Evolutionary conservation across 345 rosid genomes (phyloP), one percentile per base, ranked within the genome.

Genomic region (Eucalyptus brandiana): DNA sequence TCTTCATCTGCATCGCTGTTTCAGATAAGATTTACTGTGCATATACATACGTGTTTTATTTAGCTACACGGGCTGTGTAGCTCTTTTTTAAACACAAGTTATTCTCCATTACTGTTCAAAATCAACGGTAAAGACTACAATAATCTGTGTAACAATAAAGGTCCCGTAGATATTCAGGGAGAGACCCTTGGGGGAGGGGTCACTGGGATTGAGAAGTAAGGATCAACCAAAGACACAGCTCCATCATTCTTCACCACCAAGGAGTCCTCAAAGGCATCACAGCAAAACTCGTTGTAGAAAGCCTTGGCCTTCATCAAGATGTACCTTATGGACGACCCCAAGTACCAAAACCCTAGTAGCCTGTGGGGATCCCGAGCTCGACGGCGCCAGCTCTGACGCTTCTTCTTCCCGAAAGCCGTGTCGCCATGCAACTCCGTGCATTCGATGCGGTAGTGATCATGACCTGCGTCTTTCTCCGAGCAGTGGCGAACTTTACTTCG

Each of bases 121-220:
- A 26, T 42, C 83, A 12, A 40, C 17, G 47, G 16, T 40, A 76
- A 72, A 40, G 47, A 40, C 16, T 76, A 40, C 83, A 76, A 76
- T 12, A 76, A 76, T 76, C 30, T 40, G 47, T 2, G 83, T 40
- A 21, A 16, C 83, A 76, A 40, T 40, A 76, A 76, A 4, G 83
- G 83, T 23, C 28, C 83, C 13, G 47, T 19, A 37, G 83, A 40
- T 76, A 76, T 50, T 86, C 62, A 86, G 67, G 67, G 45, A 69
- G 87, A 58, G 56, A 56, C 19, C 21, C 19, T 28, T 47, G 91
- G 92, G 47, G 90, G 89, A 32, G 91, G 94, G 11, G 92, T 49
- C 45, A 94, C 92, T 45, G 94, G 96, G 87, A 91, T 83, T 11
- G 94, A 93, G 92, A 95, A 93, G 90, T 93, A 93, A 44, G 95